Conservation (phyloP, 2,329 filamentous ascomycete species). For the Epichloe scottii region DNA sequence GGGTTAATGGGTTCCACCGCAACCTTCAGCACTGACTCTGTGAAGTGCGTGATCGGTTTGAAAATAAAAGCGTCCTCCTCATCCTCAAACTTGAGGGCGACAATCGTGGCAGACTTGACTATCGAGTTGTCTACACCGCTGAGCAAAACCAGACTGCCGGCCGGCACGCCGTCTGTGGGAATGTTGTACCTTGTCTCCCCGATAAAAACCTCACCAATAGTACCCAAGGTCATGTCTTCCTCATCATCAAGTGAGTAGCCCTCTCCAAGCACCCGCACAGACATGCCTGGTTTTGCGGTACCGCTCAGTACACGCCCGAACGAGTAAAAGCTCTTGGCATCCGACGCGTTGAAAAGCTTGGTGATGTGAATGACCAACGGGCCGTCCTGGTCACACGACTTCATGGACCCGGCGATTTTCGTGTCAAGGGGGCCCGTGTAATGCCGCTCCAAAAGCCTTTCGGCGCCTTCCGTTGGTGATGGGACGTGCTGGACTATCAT, state of each 20-base stretch:
- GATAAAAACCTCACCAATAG: constrained; percentile 77
- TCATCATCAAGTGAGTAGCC: constrained; percentile 94
- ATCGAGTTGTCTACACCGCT: constrained; percentile 95
- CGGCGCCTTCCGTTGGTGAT: constrained; percentile 68
- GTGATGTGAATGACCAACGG: constrained; percentile 86
- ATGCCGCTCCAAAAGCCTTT: constrained; percentile 67
- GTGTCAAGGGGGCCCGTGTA: constrained; percentile 86
- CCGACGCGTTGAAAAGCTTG: constrained; percentile 80
- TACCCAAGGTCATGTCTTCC: constrained; percentile 88
- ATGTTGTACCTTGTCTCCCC: constrained; percentile 90
- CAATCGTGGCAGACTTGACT: constrained; percentile 88
- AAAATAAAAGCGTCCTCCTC: constrained; percentile 94
- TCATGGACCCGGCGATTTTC: constrained; percentile 68
- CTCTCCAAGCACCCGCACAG: constrained; percentile 86
- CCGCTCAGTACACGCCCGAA: constrained; percentile 90
- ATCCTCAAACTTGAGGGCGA: constrained; percentile 67
- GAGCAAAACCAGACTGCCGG: constrained; percentile 86
- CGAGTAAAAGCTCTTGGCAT: constrained; percentile 83
- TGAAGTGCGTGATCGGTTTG: constrained; percentile 84
- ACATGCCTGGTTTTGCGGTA: constrained; percentile 66
- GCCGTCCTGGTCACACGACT: constrained; percentile 73
- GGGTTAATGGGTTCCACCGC: constrained; percentile 97
- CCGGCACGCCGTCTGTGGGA: constrained; percentile 79
- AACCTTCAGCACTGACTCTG: constrained; percentile 94
- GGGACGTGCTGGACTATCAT: constrained; percentile 88